A percentile compares a stretch with the other conserved stretches of the same genome.
phyloP scores from a whole-genome alignment of 345 rosid species.

The Odontarrhena argentea region DNA sequence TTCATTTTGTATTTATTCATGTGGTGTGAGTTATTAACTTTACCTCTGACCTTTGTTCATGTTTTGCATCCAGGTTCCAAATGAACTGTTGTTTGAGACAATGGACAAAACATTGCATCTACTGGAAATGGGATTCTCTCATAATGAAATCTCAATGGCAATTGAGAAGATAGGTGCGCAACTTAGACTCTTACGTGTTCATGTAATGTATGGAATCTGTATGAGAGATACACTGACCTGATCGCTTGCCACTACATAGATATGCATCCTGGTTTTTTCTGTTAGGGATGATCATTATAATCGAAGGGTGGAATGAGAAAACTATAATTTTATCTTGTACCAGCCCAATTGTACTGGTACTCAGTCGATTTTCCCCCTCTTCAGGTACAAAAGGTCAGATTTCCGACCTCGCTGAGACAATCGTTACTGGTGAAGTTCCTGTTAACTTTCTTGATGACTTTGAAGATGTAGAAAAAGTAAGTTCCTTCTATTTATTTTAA shows the following conservation, averaged over 20 bases:
- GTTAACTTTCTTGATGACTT: slow-evolving; percentile 14
- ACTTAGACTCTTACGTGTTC: slow-evolving; percentile 17
- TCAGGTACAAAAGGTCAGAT: slow-evolving; percentile 71
- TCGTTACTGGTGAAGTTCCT: slow-evolving; percentile 58
- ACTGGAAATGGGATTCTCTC: slow-evolving; percentile 94
- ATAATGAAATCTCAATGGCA: slow-evolving; percentile 77
- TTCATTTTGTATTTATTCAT: neutral
- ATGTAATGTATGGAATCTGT: slow-evolving; percentile 6
- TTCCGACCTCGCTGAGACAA: slow-evolving; percentile 69
- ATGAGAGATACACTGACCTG: slow-evolving; percentile 2
- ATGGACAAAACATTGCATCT: slow-evolving; percentile 83
- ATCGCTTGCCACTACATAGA: slow-evolving; percentile 16
- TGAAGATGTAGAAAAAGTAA: slow-evolving; percentile 37
- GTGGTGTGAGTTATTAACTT: neutral
- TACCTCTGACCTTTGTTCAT: slow-evolving; percentile 17
- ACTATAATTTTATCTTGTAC: neutral
- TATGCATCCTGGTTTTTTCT: slow-evolving; percentile 1
- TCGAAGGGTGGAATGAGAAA: slow-evolving; percentile 2
- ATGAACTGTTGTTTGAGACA: slow-evolving; percentile 71
- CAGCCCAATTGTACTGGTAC: neutral
- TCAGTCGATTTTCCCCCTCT: slow-evolving; percentile 23
- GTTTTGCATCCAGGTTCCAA: slow-evolving; percentile 39
- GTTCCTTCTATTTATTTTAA: slow-evolving; percentile 1
- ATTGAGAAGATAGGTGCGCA: slow-evolving; percentile 79
- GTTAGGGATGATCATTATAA: slow-evolving; percentile 8